These are phyloP conservation scores for Hymenoscyphus infarciens DNA, from an alignment of 2,329 filamentous ascomycete species.

Conservation along the genomic window DNA sequence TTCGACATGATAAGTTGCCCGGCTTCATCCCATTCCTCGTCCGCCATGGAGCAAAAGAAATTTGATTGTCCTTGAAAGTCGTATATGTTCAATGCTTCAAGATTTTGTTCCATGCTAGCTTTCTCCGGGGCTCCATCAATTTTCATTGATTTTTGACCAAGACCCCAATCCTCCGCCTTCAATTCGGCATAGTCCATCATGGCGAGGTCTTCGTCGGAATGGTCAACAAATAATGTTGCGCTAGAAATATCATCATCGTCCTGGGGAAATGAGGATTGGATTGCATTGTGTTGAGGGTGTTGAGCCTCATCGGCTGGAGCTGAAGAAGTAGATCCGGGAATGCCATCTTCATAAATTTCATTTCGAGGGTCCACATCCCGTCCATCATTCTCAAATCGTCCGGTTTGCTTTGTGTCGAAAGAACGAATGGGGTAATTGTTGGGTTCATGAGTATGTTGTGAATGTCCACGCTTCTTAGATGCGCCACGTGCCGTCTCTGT, in stretches of 20 bases:
- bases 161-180: constrained; percentile 20
- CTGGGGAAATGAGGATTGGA: neutral
- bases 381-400: neutral
- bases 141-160: neutral
- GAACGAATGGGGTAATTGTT: neutral
- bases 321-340: neutral
- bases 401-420: neutral
- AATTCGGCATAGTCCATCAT: constrained; percentile 27
- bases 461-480: constrained; percentile 11
- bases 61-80: neutral
- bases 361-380: constrained; percentile 1
- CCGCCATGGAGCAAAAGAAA: constrained; percentile 27
- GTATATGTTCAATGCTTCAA: neutral
- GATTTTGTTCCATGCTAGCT: constrained; percentile 14
- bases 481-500: neutral
- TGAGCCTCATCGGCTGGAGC: neutral
- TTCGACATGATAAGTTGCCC: constrained; percentile 33
- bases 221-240: constrained; percentile 11
- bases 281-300: neutral
- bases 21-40: constrained; percentile 33
- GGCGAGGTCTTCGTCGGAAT: constrained; percentile 22
- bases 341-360: neutral
- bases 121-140: neutral
- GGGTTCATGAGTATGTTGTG: neutral
- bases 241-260: neutral